Base-by-base conservation (phyloP, 1,284 basidiomycete genomes). In the Ustilago sp. region DNA sequence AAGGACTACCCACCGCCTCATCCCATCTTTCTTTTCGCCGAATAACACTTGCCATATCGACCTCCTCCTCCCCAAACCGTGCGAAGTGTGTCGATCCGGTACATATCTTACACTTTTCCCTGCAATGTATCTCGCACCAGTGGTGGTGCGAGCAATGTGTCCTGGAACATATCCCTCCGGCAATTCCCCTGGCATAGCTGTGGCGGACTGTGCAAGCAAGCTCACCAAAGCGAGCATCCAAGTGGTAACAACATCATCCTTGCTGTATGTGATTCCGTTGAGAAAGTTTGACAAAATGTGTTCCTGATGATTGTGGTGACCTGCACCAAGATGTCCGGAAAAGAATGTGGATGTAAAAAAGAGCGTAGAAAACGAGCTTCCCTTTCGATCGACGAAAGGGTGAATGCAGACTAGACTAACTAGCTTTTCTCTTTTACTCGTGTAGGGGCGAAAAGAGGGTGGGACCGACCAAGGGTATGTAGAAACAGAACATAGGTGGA, bases 1-100 rank as follows among this genome's bases (percentile, higher is more conserved):
- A 67, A 66, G 69, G 69, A 68, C 74, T 69, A 66, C 69, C 69
- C 74, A 73, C 74, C 74, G 19, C 59, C 67, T 77, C 65, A 51
- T 62, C 28, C 35, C 51, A 7, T 12, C 39, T 17, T 32, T 36
- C 15, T 5, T 28, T 7, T 6, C 31, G 39, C 59, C 66, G 36
- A 75, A 61, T 4, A 75, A 48, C 15, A 67, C 36, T 47, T 59
- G 53, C 67, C 73, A 75, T 39, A 75, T 23, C 3, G 73, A 75
- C 4, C 63, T 38, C n/a, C 66, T 60, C 43, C 61, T 15, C 8
- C 3, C 48, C 3, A 12, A 9, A 15, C 23, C 36, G 7, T 53
- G 34, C 4, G 45, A 6, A 5, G 58, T 50, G 8, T n/a, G n/a
- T n/a, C n/a, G n/a, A n/a, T 63, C 73, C 7, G 59, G 39, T 11